A percentile compares a stretch with the other conserved stretches of the same genome.
These are phyloP conservation scores for Glebionis coronaria DNA, from an alignment of 129 eudicot species.

Conservation along the genomic window DNA sequence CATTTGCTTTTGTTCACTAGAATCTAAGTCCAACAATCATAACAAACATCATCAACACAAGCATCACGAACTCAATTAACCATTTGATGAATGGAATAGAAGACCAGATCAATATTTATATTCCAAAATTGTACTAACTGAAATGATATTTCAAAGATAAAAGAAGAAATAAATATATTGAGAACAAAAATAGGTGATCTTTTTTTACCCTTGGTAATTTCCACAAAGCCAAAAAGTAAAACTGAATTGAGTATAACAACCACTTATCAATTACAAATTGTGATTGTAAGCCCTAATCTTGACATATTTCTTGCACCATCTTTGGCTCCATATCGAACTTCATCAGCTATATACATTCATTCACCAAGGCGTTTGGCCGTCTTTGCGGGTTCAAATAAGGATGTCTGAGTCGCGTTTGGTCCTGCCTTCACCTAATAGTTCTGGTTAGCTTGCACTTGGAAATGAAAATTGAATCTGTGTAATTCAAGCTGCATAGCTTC, in stretches of 20 bases:
- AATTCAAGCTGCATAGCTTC: slow-evolving; percentile 55
- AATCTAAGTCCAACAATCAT: slow-evolving; percentile 9
- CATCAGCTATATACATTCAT: slow-evolving; percentile 24
- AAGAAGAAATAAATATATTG: slow-evolving; percentile 8
- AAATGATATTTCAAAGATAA: slow-evolving; percentile 12
- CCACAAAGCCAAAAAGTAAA: slow-evolving; percentile 25
- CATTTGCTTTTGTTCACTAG: slow-evolving; percentile 4
- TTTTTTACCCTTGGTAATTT: slow-evolving; percentile 28
- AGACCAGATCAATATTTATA: slow-evolving; percentile 19
- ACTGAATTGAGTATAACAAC: slow-evolving; percentile 15
- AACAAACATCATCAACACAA: slow-evolving; percentile 15
- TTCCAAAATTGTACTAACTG: slow-evolving; percentile 29
- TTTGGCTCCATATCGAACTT: slow-evolving; percentile 14
- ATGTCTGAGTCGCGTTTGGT: too few relatives aligned
- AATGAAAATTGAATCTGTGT: slow-evolving; percentile 47
- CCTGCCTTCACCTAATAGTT: slow-evolving; percentile 36
- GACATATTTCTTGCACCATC: slow-evolving; percentile 3
- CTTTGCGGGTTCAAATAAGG: too few relatives aligned
- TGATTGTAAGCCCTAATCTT: slow-evolving; percentile 29
- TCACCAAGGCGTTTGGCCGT: background rate
- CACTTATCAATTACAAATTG: slow-evolving; percentile 34
- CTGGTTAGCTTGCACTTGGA: slow-evolving; percentile 60
- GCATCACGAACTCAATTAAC: slow-evolving; percentile 7
- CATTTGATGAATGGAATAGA: slow-evolving; percentile 4
- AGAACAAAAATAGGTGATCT: slow-evolving; percentile 18